Evolutionary conservation across 495 filamentous ascomycete species (phyloP).

Genomic region (Penicillium bialowiezense): DNA sequence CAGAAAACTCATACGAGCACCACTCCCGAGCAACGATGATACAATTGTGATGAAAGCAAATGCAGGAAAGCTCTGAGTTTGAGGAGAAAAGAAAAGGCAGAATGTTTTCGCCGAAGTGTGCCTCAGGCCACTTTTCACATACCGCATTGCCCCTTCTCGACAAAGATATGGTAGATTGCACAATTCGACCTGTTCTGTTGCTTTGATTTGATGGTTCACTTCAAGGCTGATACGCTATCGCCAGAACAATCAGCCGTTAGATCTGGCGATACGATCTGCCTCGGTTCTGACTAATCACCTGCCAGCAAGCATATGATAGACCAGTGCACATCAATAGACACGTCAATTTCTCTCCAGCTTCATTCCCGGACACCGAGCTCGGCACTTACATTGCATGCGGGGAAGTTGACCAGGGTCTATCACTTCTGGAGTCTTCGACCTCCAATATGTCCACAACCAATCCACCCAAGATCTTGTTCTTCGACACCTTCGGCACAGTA

Average conservation of each 20-base stretch:
- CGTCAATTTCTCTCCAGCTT: background rate
- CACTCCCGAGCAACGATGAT: too few species aligned
- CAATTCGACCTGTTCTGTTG: too few species aligned
- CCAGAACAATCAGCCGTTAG: background rate
- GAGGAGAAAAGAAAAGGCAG: background rate
- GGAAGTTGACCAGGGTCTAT: background rate
- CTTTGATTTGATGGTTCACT: too few species aligned
- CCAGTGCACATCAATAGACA: background rate
- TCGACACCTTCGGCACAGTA: conserved; percentile 73
- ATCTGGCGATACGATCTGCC: background rate
- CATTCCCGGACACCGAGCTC: background rate
- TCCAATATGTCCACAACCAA: conserved; percentile 27
- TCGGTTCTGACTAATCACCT: background rate
- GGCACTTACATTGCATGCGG: background rate
- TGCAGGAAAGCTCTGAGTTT: background rate
- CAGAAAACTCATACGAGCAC: too few species aligned
- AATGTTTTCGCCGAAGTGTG: background rate
- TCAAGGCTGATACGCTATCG: background rate
- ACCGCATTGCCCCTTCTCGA: background rate
- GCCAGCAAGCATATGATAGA: background rate
- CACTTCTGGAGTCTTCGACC: background rate
- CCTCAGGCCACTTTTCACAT: background rate
- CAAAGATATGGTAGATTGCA: too few species aligned
- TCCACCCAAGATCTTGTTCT: conserved; percentile 50
- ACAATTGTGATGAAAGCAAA: background rate